Percentiles rank a stretch among this genome's conserved stretches.
Evolutionary conservation across 2,329 filamentous ascomycete species (phyloP).

Genomic region (Aspergillus pseudotamarii): DNA sequence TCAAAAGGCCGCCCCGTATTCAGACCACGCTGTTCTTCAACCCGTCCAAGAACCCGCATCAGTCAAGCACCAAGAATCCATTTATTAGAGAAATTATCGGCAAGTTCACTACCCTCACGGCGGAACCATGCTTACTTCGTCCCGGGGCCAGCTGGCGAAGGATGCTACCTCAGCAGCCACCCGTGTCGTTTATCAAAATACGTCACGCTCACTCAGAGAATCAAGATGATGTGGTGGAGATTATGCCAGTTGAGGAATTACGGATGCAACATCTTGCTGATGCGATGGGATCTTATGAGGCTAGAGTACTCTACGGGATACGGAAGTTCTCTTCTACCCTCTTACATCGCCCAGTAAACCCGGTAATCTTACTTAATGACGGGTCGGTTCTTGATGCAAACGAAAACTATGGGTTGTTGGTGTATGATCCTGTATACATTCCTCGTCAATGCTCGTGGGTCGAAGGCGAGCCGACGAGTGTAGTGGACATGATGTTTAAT

Average conservation of each 20-base stretch:
- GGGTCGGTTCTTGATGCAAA: neutral
- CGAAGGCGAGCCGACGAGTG: neutral
- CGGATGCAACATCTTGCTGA: neutral
- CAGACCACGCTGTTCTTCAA: neutral
- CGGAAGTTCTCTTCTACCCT: neutral
- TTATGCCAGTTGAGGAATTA: neutral
- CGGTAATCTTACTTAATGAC: neutral
- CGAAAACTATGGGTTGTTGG: neutral
- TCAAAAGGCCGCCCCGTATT: neutral
- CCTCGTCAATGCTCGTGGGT: neutral
- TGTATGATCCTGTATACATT: neutral
- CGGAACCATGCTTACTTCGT: neutral
- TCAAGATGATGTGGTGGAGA: neutral
- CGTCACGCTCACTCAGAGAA: neutral
- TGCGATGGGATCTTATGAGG: neutral
- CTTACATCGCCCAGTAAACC: neutral
- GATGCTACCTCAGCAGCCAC: neutral
- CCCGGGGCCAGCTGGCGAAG: neutral
- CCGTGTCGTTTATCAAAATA: neutral
- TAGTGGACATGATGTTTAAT: neutral
- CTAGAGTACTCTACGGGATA: neutral
- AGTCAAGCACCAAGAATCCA: neutral
- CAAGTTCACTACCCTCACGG: neutral
- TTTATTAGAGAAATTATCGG: neutral
- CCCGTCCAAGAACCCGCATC: neutral